Evolutionary conservation across 2,329 filamentous ascomycete genomes (phyloP).

Genomic region (Rutstroemia sp.): DNA sequence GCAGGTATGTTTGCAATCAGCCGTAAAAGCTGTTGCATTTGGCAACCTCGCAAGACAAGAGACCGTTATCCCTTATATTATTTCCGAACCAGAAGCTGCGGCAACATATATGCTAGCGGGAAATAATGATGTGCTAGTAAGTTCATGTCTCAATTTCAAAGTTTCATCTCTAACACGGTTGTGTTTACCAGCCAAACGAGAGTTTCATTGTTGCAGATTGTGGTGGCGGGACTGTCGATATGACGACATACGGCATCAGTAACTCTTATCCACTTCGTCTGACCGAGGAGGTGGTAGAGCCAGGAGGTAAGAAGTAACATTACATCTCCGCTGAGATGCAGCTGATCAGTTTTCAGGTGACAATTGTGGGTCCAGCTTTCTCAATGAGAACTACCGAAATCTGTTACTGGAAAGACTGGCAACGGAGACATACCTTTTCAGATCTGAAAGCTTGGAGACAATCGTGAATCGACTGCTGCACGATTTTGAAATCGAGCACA

Average conservation of each 20-base stretch:
- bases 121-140: slow-evolving; percentile 2
- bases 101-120: slow-evolving; percentile 19
- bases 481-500: neutral
- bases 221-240: slow-evolving; percentile 27
- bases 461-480: slow-evolving; percentile 1
- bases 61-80: slow-evolving; percentile 14
- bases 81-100: slow-evolving; percentile 26
- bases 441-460: neutral
- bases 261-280: slow-evolving; percentile 20
- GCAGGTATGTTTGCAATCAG: slow-evolving; percentile 8
- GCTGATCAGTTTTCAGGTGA: slow-evolving; percentile 1
- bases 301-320: slow-evolving; percentile 9
- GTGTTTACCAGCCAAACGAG: slow-evolving; percentile 11
- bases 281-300: slow-evolving; percentile 12
- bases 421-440: slow-evolving; percentile 7
- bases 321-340: too few relatives aligned
- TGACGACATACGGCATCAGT: slow-evolving; percentile 20
- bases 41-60: slow-evolving; percentile 9
- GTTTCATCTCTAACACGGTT: neutral
- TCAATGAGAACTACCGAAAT: slow-evolving; percentile 11
- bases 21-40: neutral
- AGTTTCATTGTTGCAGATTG: slow-evolving; percentile 20
- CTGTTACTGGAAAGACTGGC: neutral
- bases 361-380: slow-evolving; percentile 12
- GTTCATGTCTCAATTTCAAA: neutral